Evolutionary conservation across 176 grass and related monocot species (phyloP), one percentile per base, ranked within the genome.

Genomic region (Eragrostis nindensis): DNA sequence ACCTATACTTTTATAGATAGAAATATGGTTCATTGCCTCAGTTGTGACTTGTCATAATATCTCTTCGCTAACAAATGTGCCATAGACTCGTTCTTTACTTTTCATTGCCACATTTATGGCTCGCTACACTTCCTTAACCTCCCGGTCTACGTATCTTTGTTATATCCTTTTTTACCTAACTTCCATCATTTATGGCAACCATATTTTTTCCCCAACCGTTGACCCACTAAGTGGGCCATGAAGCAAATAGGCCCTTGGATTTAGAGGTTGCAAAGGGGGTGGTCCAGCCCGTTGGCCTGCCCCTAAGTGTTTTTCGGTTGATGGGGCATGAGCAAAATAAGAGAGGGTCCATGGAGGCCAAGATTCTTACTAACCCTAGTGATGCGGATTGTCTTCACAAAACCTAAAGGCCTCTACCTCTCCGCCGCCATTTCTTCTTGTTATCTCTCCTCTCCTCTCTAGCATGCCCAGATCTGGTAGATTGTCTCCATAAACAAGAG

Each of bases 401-500:
- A 39, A 26, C 13, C 17, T 41, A 41, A 66, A 79, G 11, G n/a
- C 41, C 10, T 25, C 77, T 25, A 48, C 48, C 41, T 25, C 11
- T 52, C 61, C 14, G 1, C 10, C 18, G 22, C 21, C 32, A n/a
- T 32, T 63, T 50, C 60, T 68, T n/a, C n/a, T n/a, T 32, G 30
- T 68, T 53, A 14, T 46, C 62, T 47, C 42, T 65, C 36, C 76
- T 55, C 54, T 24, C 55, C 55, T 63, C 27, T 55, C 77, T 19
- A n/a, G 32, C 13, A 25, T 15, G 48, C 66, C 8, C 63, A 80
- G 64, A 80, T 80, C 77, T 27, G 32, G 48, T 14, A 42, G 30
- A 55, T 25, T 60, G 0, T 60, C n/a, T 25, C n/a, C n/a, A 24
- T 0, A 0, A 11, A 9, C 47, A 54, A 54, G 64, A 42, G 32